Evolutionary conservation across 202 grass and related monocot genomes (phyloP).

Genomic region (Panicum virgatum): DNA sequence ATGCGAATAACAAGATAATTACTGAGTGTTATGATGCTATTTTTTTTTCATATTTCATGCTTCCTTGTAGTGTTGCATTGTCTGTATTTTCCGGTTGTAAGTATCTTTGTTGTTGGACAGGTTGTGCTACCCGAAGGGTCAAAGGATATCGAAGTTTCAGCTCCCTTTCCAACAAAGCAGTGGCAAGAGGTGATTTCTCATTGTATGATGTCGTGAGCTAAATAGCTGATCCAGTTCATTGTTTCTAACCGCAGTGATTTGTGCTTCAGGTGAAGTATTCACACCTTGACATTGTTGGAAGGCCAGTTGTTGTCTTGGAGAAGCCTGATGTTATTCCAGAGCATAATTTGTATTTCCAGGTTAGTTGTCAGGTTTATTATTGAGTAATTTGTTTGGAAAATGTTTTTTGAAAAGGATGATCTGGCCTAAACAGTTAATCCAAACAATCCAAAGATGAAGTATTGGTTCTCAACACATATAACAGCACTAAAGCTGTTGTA

Average conservation of each 20-base stretch:
- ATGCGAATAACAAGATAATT: background rate
- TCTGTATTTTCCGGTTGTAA: slow-evolving; percentile 2
- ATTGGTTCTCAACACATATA: background rate
- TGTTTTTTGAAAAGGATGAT: background rate
- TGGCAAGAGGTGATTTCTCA: slow-evolving; percentile 62
- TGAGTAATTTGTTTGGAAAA: background rate
- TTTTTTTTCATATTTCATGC: background rate
- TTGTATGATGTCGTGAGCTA: background rate
- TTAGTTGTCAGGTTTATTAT: slow-evolving; percentile 37
- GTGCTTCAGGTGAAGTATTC: slow-evolving; percentile 90
- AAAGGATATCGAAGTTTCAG: slow-evolving; percentile 75
- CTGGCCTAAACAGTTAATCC: background rate
- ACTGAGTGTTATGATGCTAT: background rate
- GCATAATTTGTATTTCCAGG: slow-evolving; percentile 97
- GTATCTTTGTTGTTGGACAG: slow-evolving; percentile 47
- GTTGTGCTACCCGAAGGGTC: slow-evolving; percentile 96
- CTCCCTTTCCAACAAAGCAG: slow-evolving; percentile 79
- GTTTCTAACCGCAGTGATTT: slow-evolving; percentile 31
- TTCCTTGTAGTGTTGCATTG: background rate
- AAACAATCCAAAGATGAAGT: background rate
- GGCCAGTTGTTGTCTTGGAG: slow-evolving; percentile 85
- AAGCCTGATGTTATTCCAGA: slow-evolving; percentile 93
- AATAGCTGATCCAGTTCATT: slow-evolving; percentile 18
- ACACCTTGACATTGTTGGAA: slow-evolving; percentile 90
- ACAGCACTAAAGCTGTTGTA: slow-evolving; percentile 11